Percentiles rank a stretch among this genome's conserved stretches.
phyloP scores from a whole-genome alignment of 1,284 basidiomycete species.

The Puccinia novopanici region DNA sequence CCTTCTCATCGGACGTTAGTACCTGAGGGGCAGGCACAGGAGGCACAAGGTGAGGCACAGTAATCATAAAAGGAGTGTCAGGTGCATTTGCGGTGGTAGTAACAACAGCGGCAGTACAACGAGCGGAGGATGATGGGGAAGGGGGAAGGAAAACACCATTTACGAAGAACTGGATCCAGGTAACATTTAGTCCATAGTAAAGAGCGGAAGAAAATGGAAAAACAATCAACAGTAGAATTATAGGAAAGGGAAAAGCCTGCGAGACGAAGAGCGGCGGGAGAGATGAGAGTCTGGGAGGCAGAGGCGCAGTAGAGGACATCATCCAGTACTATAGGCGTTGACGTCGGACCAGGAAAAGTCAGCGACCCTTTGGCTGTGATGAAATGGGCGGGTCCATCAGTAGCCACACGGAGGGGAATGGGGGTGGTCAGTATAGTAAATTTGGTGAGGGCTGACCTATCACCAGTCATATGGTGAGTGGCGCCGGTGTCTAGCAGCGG shows the following conservation, averaged over 20 bases:
- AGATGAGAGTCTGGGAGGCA: neutral
- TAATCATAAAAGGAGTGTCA: too few relatives aligned
- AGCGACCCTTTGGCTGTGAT: neutral
- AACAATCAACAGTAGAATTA: neutral
- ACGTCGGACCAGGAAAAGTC: neutral
- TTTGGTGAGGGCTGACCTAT: too few relatives aligned
- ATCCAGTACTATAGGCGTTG: neutral
- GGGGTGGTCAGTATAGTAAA: neutral
- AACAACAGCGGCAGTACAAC: too few relatives aligned
- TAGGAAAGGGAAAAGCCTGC: neutral
- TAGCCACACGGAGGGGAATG: conserved; percentile 6
- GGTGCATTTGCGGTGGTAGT: too few relatives aligned
- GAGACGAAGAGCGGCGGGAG: neutral
- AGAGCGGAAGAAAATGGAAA: neutral
- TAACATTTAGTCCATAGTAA: neutral
- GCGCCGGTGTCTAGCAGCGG: conserved; percentile 17
- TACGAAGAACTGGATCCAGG: neutral
- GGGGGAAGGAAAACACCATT: neutral
- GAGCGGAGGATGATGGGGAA: too few relatives aligned
- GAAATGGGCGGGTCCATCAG: neutral
- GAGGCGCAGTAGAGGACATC: neutral
- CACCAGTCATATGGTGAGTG: conserved; percentile 20
- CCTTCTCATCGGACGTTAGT: too few relatives aligned
- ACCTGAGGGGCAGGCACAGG: too few relatives aligned
- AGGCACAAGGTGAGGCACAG: too few relatives aligned